Base-by-base conservation (phyloP, 768 basidiomycete species). In the Serendipita indica region DNA sequence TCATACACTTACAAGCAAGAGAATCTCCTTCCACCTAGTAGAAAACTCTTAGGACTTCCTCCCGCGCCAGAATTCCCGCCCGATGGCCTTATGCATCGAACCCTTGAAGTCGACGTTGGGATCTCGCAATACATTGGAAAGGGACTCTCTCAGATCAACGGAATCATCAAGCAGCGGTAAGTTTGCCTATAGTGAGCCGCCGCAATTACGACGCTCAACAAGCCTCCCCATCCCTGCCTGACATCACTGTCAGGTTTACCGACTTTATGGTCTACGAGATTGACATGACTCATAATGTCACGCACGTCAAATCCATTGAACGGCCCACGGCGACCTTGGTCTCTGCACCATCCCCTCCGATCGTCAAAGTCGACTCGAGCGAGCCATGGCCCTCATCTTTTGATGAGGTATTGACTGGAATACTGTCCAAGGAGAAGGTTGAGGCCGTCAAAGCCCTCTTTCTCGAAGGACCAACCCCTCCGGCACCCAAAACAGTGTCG, bases 221-320 rank as follows among this genome's bases (percentile, higher is more conserved):
- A n/a, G n/a, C n/a, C n/a, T n/a, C n/a, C n/a, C n/a, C n/a, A n/a
- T n/a, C n/a, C n/a, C n/a, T 25, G 20, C 32, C 58, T 58, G 59
- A 63, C 33, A 62, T 35, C 58, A 18, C 41, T 46, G 57, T 27
- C 66, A 96, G 93, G 65, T 98, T 98, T 69, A 94, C 94, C 37
- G 96, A 99, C 70, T 99, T 99, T 68, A 65, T 98, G 65, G 96
- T 99, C 18, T 86, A 78, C 65, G 96, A 99, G 72, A 84, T 99
- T 32, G 83, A 87, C 66, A 77, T 81, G 61, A 83, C 89, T 63
- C 78, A 83, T 41, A 80, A 86, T 62, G 83, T 89, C 5, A 72
- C 96, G 16, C 85, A 88, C 66, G 67, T 99, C 33, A 89, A 88
- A 67, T 79, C 81, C 57, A 77, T 98, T 35, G 78, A 73, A 33